A percentile compares a stretch with the other conserved stretches of the same genome.
Evolutionary conservation across 139 green algal genomes (phyloP).

Genomic region (Choricystis sp.): DNA sequence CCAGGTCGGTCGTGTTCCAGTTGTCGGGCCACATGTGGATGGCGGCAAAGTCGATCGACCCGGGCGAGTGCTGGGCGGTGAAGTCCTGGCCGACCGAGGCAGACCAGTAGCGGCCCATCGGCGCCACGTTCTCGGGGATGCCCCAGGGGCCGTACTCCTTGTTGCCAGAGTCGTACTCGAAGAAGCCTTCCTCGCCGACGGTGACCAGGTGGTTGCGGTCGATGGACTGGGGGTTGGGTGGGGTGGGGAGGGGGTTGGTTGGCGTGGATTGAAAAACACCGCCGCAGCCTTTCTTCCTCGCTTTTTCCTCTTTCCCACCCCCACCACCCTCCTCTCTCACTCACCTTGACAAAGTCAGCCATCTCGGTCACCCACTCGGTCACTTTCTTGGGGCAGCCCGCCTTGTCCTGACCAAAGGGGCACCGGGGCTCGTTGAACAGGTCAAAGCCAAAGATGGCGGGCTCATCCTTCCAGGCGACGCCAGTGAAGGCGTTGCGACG

Average conservation of each 20-base stretch:
- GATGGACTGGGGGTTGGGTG: conserved; percentile 2
- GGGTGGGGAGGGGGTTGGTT: too few species aligned
- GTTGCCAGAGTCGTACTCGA: conserved; percentile 1
- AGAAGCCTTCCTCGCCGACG: conserved; percentile 27
- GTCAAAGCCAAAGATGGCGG: conserved; percentile 29
- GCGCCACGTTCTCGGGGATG: not conserved
- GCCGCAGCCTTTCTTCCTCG: not conserved
- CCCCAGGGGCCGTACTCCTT: not conserved
- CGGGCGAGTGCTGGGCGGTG: not conserved
- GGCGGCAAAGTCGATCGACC: conserved; percentile 20
- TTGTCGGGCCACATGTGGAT: conserved; percentile 30
- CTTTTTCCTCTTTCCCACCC: not conserved
- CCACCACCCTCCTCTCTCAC: not conserved
- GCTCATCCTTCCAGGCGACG: conserved; percentile 21
- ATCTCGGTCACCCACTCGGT: conserved; percentile 16
- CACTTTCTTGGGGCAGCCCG: not conserved
- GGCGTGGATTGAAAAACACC: not conserved
- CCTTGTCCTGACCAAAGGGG: not conserved
- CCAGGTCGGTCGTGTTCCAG: conserved; percentile 13
- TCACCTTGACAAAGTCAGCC: conserved; percentile 15
- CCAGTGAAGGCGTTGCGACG: conserved; percentile 27
- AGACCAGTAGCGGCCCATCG: conserved; percentile 2
- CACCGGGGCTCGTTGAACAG: conserved; percentile 30
- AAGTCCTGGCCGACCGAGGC: conserved; percentile 14
- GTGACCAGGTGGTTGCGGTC: conserved; percentile 26